Evolutionary conservation across 129 eudicot genomes (phyloP), one percentile per base, ranked within the genome.

Genomic region (Lactuca saligna): DNA sequence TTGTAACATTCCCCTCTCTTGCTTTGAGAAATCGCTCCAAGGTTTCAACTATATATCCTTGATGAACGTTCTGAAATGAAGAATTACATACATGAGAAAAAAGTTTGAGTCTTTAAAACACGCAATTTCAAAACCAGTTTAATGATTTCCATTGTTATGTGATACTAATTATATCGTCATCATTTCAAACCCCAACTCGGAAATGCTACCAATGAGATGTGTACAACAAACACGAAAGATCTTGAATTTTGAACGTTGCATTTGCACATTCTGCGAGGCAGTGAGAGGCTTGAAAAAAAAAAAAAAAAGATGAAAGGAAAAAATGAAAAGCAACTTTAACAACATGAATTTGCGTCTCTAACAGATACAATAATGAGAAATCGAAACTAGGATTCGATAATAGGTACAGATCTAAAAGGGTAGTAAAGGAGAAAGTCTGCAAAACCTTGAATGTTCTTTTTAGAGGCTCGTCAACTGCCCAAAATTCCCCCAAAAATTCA

Each of bases 401-500:
- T 12, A n/a, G 25, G 66, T 63, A 14, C 41, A 78, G 82, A 78
- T 69, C 59, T 79, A 68, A 79, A 74, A 14, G 65, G 63, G 56
- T n/a, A 69, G 41, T 9, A 54, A 42, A 72, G 54, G 54, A 38
- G 35, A 69, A 75, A 73, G 42, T 63, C 65, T 14, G 73, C 79
- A 58, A 54, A 78, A 88, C 96, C 96, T 88, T 80, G 62, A 85
- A 88, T 46, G 95, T 79, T 48, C 66, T 82, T 62, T 69, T 82
- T 6, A 86, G 83, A 41, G 96, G 80, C 69, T 88, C 92, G 17
- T 87, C 97, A 80, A 82, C 97, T 90, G 95, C 85, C 54, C 32
- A 70, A 15, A 79, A 65, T 39, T 15, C 2, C 41, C 39, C 54
- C 53, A 39, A 63, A 57, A 83, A 42, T 57, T 66, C 63, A 8